Base-by-base conservation (phyloP, 2,329 filamentous ascomycete genomes). In the Canariomyces notabilis region DNA sequence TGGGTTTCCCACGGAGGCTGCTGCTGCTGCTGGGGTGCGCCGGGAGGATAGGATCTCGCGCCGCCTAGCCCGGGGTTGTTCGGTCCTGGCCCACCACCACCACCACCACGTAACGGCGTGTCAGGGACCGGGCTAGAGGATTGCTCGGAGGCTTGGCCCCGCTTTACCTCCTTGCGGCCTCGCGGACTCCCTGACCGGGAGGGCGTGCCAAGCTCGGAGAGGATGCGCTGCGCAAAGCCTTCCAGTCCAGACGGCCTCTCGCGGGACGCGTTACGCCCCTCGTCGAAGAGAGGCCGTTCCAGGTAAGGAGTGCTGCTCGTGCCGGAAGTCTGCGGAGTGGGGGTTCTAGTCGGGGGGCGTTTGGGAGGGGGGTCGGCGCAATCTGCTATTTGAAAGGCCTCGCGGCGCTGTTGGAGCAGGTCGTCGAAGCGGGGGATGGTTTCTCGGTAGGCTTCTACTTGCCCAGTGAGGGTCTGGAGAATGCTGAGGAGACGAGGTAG, bases 341-440 rank as follows among this genome's bases (percentile, higher is more conserved):
- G 50, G 11, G 50, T 55, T 26, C 42, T 52, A 16, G 44, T 33
- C 33, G 51, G 48, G 16, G 47, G 44, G 54, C 47, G 61, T 52
- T n/a, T 57, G 20, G 63, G 45, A 40, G 57, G 49, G 44, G 60
- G 51, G 50, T 65, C 29, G 57, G 74, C 71, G 6, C 69, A 59
- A 53, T 80, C 76, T 2, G 80, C 78, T 2, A 77, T 78, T 56
- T 79, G 76, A 57, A 84, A 85, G 0, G 77, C 80, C 51, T 82
- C 76, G 5, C 80, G 78, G 11, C 74, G 80, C 63, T 76, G 81
- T 65, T 75, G 82, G 4, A 89, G 68, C 2, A 89, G 72, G 31
- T 85, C 80, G 42, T 88, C 82, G 59, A 89, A 90, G 31, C 86
- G 79, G 0, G 84, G 79, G 6, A 90, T 75, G 5, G 78, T 76